A percentile compares a stretch with the other conserved stretches of the same genome.
Evolutionary conservation across 768 basidiomycete species (phyloP).

Genomic region (Collybia mongolica): DNA sequence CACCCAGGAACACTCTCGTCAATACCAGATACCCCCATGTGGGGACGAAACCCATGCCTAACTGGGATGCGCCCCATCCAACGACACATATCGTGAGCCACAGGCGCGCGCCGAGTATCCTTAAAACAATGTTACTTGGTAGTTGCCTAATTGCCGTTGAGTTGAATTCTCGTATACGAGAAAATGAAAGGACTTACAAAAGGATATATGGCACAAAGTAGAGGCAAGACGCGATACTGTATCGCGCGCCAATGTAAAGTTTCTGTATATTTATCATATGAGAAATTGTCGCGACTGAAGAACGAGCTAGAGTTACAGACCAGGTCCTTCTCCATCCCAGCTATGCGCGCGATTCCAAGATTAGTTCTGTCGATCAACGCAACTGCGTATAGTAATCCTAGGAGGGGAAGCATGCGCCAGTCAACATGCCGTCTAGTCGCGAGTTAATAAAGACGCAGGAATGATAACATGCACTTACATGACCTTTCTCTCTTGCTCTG

Average conservation of each 20-base stretch:
- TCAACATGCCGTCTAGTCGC: conserved; percentile 34
- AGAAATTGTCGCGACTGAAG: conserved; percentile 1
- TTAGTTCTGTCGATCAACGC: conserved; percentile 40
- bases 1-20: conserved; percentile 38
- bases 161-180: not conserved
- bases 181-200: conserved; percentile 29
- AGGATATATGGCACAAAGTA: conserved; percentile 50
- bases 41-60: conserved; percentile 42
- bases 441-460: not conserved
- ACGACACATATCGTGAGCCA: conserved; percentile 38
- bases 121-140: conserved; percentile 40
- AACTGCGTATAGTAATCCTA: conserved; percentile 37
- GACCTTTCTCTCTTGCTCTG: not conserved
- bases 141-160: conserved; percentile 34
- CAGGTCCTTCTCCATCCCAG: conserved; percentile 39
- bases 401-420: conserved; percentile 35
- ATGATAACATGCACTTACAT: not conserved
- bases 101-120: conserved; percentile 37
- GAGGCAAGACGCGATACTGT: conserved; percentile 42
- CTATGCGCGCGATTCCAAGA: conserved; percentile 38
- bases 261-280: conserved; percentile 20
- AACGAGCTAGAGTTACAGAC: conserved; percentile 9
- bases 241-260: conserved; percentile 36
- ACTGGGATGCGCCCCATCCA: conserved; percentile 40
- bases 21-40: conserved; percentile 37